A percentile compares a stretch with the other conserved stretches of the same genome.
phyloP scores from a whole-genome alignment of 371 early-diverging fungal genomes.

The Mucor ambiguus region DNA sequence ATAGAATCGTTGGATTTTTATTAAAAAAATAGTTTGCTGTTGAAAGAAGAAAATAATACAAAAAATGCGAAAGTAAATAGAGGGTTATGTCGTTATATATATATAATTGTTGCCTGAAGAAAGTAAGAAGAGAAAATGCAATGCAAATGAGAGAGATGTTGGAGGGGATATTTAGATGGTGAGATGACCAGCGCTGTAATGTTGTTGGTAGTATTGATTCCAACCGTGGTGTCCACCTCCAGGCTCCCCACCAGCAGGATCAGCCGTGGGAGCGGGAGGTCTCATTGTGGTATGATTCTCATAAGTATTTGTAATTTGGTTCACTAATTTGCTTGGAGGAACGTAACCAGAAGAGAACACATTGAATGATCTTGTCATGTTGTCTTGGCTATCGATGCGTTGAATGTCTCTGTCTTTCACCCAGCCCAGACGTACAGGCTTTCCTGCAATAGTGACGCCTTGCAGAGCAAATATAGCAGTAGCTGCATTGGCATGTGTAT shows the following conservation, averaged over 20 bases:
- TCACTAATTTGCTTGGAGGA: conserved; percentile 15
- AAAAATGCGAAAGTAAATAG: conserved; percentile 1
- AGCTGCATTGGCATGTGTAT: conserved; percentile 89
- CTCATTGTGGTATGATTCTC: conserved; percentile 20
- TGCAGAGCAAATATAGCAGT: conserved; percentile 81
- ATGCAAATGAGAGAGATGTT: background rate
- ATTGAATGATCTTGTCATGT: conserved; percentile 19
- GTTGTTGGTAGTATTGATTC: conserved; percentile 28
- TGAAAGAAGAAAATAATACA: background rate
- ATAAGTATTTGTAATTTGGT: conserved; percentile 17
- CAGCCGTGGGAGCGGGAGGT: conserved; percentile 25
- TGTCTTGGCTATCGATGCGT: conserved; percentile 16
- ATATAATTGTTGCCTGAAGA: background rate
- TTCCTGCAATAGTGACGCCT: conserved; percentile 72
- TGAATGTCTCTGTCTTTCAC: conserved; percentile 68
- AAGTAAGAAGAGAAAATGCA: background rate
- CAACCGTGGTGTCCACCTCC: conserved; percentile 21
- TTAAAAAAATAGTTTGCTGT: background rate
- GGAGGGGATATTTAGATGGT: conserved; percentile 16
- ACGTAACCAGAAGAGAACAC: conserved; percentile 21
- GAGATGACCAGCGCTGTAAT: conserved; percentile 26
- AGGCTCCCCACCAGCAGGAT: conserved; percentile 13
- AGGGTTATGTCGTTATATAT: background rate
- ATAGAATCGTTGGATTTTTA: background rate
- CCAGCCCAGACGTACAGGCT: conserved; percentile 81